Percentiles rank a stretch among this genome's conserved stretches.
Evolutionary conservation across 495 filamentous ascomycete species (phyloP).

Genomic region (Trichoderma orchidacearum): DNA sequence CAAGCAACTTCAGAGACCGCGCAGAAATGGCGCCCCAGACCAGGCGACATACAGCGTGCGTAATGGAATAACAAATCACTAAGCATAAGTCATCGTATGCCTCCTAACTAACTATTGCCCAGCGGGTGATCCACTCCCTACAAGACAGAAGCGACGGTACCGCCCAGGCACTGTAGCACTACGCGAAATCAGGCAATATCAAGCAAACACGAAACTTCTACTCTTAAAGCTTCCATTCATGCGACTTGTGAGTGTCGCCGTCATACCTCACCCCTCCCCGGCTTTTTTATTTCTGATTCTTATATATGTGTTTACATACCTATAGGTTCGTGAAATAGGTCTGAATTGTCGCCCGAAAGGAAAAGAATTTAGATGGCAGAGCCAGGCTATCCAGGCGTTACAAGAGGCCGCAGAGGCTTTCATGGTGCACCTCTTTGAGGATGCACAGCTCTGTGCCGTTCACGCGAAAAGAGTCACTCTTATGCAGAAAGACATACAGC

Average conservation of each 20-base stretch:
- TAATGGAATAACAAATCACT: not conserved
- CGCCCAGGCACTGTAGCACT: constrained; percentile 53
- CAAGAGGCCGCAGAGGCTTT: constrained; percentile 92
- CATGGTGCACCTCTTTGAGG: constrained; percentile 87
- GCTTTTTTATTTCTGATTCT: not conserved
- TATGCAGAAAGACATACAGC: constrained; percentile 93
- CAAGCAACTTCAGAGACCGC: not conserved
- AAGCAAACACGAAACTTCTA: constrained; percentile 48
- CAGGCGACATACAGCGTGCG: not conserved
- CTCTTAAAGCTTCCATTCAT: constrained; percentile 53
- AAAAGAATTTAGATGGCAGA: constrained; percentile 74
- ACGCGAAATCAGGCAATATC: constrained; percentile 54
- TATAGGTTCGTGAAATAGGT: constrained; percentile 73
- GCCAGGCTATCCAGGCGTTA: constrained; percentile 74
- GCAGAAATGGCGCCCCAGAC: not conserved
- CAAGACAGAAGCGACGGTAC: constrained; percentile 31
- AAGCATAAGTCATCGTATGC: not conserved
- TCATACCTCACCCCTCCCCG: not conserved
- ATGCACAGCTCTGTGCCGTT: constrained; percentile 88
- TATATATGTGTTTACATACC: no score
- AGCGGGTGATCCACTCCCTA: constrained; percentile 3
- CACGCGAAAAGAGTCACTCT: constrained; percentile 95
- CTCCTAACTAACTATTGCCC: not conserved
- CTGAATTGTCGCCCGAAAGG: constrained; percentile 33
- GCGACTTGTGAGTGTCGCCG: constrained; percentile 36